Percentiles rank a stretch among this genome's conserved stretches.
Conservation (phyloP, 2,329 filamentous ascomycete species). For the Xylariaceae sp. region DNA sequence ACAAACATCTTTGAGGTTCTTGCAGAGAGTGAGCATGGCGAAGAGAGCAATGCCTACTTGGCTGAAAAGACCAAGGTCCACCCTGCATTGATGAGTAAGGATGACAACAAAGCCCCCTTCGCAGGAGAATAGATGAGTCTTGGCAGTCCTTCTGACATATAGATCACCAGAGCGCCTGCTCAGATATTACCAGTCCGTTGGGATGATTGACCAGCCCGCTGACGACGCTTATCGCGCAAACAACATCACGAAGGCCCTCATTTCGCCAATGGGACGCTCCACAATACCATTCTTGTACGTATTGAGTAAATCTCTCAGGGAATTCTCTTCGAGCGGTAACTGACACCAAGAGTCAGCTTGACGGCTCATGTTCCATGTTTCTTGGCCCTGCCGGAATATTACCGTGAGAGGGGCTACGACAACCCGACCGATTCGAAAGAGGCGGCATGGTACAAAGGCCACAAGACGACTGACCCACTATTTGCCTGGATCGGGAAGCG, state of each 20-base stretch:
- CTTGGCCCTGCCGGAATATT: slow-evolving; percentile 17
- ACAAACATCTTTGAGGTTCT: slow-evolving; percentile 14
- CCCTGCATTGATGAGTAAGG: slow-evolving; percentile 18
- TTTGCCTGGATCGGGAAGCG: slow-evolving; percentile 17
- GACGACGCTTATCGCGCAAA: slow-evolving; percentile 18
- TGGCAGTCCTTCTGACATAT: background rate
- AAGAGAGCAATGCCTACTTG: slow-evolving; percentile 7
- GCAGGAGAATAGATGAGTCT: background rate
- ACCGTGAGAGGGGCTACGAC: slow-evolving; percentile 15
- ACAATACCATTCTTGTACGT: slow-evolving; percentile 18
- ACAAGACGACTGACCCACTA: slow-evolving; percentile 8
- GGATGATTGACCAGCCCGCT: slow-evolving; percentile 17
- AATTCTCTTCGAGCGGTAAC: background rate
- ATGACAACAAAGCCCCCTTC: background rate
- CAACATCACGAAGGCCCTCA: slow-evolving; percentile 19
- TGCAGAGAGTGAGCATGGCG: background rate
- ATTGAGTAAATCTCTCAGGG: background rate
- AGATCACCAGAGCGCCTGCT: slow-evolving; percentile 17
- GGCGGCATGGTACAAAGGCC: slow-evolving; percentile 15
- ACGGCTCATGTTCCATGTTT: slow-evolving; percentile 11
- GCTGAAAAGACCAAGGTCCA: slow-evolving; percentile 13
- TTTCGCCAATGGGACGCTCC: slow-evolving; percentile 10
- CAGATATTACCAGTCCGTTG: slow-evolving; percentile 23
- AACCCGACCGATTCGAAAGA: slow-evolving; percentile 10
- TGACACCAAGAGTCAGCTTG: slow-evolving; percentile 8